phyloP scores from a whole-genome alignment of 2,329 filamentous ascomycete species.

The Penicillium sp. region DNA sequence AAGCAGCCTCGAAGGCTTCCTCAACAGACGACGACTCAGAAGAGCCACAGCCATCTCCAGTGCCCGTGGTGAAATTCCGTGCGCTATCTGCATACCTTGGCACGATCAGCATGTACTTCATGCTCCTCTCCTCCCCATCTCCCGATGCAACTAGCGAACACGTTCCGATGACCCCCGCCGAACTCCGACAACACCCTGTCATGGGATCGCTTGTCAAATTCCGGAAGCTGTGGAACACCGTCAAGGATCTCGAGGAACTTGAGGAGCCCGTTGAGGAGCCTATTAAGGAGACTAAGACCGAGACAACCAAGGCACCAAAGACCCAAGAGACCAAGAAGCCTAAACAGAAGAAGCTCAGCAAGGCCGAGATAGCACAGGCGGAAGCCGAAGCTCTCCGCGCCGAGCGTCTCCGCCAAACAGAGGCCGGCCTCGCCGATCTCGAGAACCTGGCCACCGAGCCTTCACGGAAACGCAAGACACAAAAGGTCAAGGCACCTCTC shows the following conservation, averaged over 20 bases:
- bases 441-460: conserved; percentile 58
- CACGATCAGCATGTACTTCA: conserved; percentile 89
- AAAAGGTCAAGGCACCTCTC: conserved; percentile 34
- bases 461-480: conserved; percentile 47
- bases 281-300: conserved; percentile 19
- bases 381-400: conserved; percentile 55
- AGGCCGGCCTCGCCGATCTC: conserved; percentile 73
- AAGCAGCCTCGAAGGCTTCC: conserved; percentile 60
- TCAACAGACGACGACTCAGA: conserved; percentile 28
- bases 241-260: conserved; percentile 63
- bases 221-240: conserved; percentile 74
- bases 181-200: conserved; percentile 83
- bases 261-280: conserved; percentile 22
- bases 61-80: conserved; percentile 72
- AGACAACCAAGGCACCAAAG: conserved; percentile 28
- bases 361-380: conserved; percentile 54
- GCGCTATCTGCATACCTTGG: conserved; percentile 83
- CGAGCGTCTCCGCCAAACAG: conserved; percentile 55
- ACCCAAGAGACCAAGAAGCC: conserved; percentile 39
- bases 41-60: conserved; percentile 47
- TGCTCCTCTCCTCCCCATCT: conserved; percentile 79
- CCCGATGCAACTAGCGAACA: conserved; percentile 56
- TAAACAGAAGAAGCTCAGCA: conserved; percentile 48
- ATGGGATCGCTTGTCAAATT: conserved; percentile 83
- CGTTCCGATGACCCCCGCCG: conserved; percentile 68